phyloP scores from a whole-genome alignment of 2,329 filamentous ascomycete species.

The Arthrobotrys sphaeroides region DNA sequence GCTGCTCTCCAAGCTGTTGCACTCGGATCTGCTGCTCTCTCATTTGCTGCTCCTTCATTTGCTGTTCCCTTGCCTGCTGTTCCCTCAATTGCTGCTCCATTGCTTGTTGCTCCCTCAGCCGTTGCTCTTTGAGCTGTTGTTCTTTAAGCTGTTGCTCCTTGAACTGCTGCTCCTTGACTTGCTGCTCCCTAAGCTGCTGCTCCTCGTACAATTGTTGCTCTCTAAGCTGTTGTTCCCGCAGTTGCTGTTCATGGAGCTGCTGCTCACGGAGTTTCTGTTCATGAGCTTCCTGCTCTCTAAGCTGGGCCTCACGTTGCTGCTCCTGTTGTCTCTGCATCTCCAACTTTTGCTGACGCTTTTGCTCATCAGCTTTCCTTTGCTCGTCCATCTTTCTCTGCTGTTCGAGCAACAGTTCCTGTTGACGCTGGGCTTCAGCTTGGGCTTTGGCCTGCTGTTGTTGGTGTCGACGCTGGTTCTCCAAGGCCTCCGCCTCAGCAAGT shows the following conservation, averaged over 20 bases:
- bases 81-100: conserved; percentile 30
- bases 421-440: conserved; percentile 38
- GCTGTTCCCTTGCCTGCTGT: conserved; percentile 20
- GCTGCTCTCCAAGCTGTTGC: conserved; percentile 11
- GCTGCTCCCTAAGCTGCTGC: conserved; percentile 9
- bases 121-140: conserved; percentile 17
- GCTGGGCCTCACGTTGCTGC: conserved; percentile 33
- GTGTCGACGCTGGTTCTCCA: conserved; percentile 27
- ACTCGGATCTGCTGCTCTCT: neutral
- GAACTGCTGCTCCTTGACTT: conserved; percentile 16
- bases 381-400: conserved; percentile 52
- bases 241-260: neutral
- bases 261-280: conserved; percentile 20
- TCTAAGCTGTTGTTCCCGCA: conserved; percentile 10
- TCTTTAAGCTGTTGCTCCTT: conserved; percentile 23
- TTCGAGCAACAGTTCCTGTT: conserved; percentile 45
- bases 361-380: conserved; percentile 37
- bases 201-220: conserved; percentile 21
- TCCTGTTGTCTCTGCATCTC: conserved; percentile 32
- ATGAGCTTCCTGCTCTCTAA: conserved; percentile 21
- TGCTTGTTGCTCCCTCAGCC: conserved; percentile 8
- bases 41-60: conserved; percentile 9
- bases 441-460: conserved; percentile 32
- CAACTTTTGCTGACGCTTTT: conserved; percentile 35
- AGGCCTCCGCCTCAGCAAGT: conserved; percentile 17